phyloP scores from a whole-genome alignment of 2,329 filamentous ascomycete genomes.

The Talaromyces sp. region DNA sequence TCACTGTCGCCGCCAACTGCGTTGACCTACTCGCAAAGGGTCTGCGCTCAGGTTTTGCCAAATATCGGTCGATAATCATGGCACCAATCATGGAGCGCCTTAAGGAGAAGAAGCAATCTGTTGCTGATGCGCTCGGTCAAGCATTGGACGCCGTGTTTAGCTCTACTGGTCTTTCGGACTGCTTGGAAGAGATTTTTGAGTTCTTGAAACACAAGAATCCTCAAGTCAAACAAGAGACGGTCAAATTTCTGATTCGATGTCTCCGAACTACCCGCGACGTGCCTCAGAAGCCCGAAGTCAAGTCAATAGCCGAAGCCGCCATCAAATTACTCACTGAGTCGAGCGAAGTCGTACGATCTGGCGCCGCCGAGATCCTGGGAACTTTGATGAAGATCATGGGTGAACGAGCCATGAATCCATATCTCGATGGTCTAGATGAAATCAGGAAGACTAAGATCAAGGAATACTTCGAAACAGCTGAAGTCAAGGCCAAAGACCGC shows the following conservation, averaged over 20 bases:
- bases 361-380: slow-evolving; percentile 86
- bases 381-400: slow-evolving; percentile 99
- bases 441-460: slow-evolving; percentile 95
- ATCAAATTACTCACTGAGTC: slow-evolving; percentile 91
- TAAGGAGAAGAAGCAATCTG: slow-evolving; percentile 92
- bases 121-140: slow-evolving; percentile 80
- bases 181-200: slow-evolving; percentile 82
- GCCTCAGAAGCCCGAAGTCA: slow-evolving; percentile 78
- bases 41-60: slow-evolving; percentile 70
- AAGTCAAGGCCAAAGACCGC: slow-evolving; percentile 87
- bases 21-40: slow-evolving; percentile 86
- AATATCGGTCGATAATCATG: slow-evolving; percentile 77
- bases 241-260: slow-evolving; percentile 87
- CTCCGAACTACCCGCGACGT: slow-evolving; percentile 78
- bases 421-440: slow-evolving; percentile 88
- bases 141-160: slow-evolving; percentile 71
- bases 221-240: slow-evolving; percentile 91
- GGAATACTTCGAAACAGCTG: slow-evolving; percentile 77
- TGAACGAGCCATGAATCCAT: slow-evolving; percentile 88
- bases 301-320: slow-evolving; percentile 76
- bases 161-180: slow-evolving; percentile 71
- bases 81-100: slow-evolving; percentile 88
- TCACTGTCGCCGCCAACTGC: slow-evolving; percentile 88
- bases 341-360: slow-evolving; percentile 77
- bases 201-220: slow-evolving; percentile 93